A percentile compares a stretch with the other conserved stretches of the same genome.
Evolutionary conservation across 768 basidiomycete genomes (phyloP).

Genomic region (Hypholoma fasciculare): DNA sequence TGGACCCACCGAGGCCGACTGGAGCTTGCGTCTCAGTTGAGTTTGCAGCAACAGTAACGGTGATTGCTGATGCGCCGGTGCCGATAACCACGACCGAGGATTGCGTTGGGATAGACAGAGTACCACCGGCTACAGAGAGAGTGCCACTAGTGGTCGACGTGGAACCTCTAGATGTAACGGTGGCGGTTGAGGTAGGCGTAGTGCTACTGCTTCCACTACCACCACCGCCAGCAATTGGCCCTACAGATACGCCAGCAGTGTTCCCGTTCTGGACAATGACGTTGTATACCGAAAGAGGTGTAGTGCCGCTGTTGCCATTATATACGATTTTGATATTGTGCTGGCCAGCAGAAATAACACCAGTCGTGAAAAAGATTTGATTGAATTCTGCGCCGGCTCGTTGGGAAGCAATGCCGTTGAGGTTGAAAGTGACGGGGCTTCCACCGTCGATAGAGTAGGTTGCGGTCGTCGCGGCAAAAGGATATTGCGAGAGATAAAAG

Average conservation of each 20-base stretch:
- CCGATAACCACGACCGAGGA: conserved; percentile 1
- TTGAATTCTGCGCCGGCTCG: neutral
- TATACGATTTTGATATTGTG: neutral
- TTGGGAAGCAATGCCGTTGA: neutral
- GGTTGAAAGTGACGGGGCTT: neutral
- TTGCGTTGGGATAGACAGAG: neutral
- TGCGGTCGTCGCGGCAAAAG: neutral
- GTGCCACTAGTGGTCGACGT: neutral
- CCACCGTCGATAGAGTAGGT: conserved; percentile 3
- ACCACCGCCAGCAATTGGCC: neutral
- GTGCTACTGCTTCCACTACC: neutral
- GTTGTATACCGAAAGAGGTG: conserved; percentile 1
- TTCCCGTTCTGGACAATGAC: conserved; percentile 1
- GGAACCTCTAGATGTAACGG: neutral
- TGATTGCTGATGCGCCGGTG: neutral
- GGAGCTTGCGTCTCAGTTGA: neutral
- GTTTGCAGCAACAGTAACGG: neutral
- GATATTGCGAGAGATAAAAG: neutral
- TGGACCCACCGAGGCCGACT: neutral
- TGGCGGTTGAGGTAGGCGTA: neutral
- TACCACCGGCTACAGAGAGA: neutral
- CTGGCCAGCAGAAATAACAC: neutral
- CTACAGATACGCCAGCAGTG: neutral
- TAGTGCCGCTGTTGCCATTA: conserved; percentile 1
- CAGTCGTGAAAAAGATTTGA: neutral